A percentile compares a stretch with the other conserved stretches of the same genome.
phyloP scores from a whole-genome alignment of 768 basidiomycete genomes.

The Lactarius hengduanensis region DNA sequence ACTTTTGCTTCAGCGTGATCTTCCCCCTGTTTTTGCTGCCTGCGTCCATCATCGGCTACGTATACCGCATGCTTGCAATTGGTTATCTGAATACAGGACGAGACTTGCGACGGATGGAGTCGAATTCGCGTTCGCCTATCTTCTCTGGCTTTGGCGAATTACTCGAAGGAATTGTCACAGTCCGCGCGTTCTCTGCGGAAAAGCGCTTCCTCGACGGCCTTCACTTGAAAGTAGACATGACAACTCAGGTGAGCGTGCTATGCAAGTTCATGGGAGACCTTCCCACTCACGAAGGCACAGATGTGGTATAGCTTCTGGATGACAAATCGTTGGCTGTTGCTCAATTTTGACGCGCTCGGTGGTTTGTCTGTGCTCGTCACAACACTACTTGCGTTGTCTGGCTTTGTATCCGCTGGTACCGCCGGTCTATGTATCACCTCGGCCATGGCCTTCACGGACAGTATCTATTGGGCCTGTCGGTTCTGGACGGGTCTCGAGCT shows the following conservation, averaged over 20 bases:
- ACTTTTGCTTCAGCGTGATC: constrained; percentile 45
- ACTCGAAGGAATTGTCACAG: constrained; percentile 87
- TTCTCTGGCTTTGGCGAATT: constrained; percentile 82
- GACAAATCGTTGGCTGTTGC: constrained; percentile 81
- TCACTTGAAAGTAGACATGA: constrained; percentile 70
- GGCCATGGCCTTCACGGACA: constrained; percentile 58
- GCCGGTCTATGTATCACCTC: constrained; percentile 78
- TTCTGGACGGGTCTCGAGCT: constrained; percentile 61
- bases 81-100: constrained; percentile 79
- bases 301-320: constrained; percentile 92
- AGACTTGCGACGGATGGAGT: constrained; percentile 87
- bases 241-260: constrained; percentile 56
- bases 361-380: constrained; percentile 72
- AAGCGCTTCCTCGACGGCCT: constrained; percentile 71
- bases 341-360: constrained; percentile 81
- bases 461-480: constrained; percentile 51
- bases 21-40: constrained; percentile 86
- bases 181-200: constrained; percentile 88
- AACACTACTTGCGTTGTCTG: constrained; percentile 70
- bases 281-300: constrained; percentile 34
- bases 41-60: constrained; percentile 66
- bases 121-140: constrained; percentile 81
- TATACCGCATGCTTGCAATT: constrained; percentile 67
- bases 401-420: constrained; percentile 54
- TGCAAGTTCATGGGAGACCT: neutral